Conservation (phyloP, 2,329 filamentous ascomycete species). For the Colletotrichum lupini region DNA sequence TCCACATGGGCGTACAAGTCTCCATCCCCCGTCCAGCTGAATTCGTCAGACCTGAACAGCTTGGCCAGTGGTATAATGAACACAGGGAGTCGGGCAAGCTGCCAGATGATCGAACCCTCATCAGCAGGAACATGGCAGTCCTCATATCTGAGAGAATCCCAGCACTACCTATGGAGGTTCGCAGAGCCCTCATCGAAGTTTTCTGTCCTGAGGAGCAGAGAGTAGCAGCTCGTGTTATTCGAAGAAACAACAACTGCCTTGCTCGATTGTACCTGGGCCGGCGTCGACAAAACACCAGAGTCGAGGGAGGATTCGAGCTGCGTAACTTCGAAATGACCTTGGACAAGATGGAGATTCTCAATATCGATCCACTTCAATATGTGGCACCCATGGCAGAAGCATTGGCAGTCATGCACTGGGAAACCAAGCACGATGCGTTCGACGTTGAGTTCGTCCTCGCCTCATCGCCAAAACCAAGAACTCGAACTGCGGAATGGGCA, state of each 20-base stretch:
- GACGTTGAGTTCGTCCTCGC: slow-evolving; percentile 48
- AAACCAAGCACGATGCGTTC: slow-evolving; percentile 41
- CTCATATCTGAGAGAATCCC: not conserved
- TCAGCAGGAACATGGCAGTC: not conserved
- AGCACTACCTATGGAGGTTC: not conserved
- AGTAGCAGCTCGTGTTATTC: not conserved
- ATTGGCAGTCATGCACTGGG: slow-evolving; percentile 47
- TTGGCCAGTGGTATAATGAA: not conserved
- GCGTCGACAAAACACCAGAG: not conserved
- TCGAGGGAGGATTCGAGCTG: slow-evolving; percentile 38
- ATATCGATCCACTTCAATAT: slow-evolving; percentile 37
- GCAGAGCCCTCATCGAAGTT: not conserved
- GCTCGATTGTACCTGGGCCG: slow-evolving; percentile 37
- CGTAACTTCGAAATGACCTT: slow-evolving; percentile 47
- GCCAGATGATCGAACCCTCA: not conserved
- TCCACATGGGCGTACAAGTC: not conserved
- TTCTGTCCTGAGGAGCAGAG: not conserved
- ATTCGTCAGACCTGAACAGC: not conserved
- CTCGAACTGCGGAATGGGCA: not conserved
- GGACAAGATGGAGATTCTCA: slow-evolving; percentile 42
- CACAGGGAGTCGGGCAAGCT: not conserved
- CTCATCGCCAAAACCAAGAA: slow-evolving; percentile 20
- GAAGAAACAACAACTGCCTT: slow-evolving; percentile 14
- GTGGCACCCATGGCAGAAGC: slow-evolving; percentile 41
- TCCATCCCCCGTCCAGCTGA: not conserved